A percentile compares a stretch with the other conserved stretches of the same genome.
These are phyloP conservation scores for Ophiostoma australiae DNA, from an alignment of 2,329 filamentous ascomycete genomes.

Conservation along the genomic window DNA sequence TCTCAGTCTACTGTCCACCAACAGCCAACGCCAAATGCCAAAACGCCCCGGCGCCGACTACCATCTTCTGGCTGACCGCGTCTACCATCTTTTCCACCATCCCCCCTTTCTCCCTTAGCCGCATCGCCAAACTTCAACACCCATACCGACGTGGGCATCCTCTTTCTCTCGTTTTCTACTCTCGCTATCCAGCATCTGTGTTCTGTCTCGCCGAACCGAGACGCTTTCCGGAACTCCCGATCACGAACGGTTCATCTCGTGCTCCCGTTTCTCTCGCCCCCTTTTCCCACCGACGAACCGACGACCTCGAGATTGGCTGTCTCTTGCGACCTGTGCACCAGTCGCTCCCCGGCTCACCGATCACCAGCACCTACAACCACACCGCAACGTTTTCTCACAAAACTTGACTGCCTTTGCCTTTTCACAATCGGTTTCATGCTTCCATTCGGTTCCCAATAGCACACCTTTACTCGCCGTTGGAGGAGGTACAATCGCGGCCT, in stretches of 20 bases:
- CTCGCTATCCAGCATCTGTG: neutral
- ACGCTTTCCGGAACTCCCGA: slow-evolving; percentile 13
- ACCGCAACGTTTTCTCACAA: neutral
- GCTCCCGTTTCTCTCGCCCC: neutral
- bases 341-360: neutral
- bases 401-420: too few species aligned
- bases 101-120: neutral
- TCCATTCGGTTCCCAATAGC: neutral
- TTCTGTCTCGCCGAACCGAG: slow-evolving; percentile 17
- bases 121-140: slow-evolving; percentile 15
- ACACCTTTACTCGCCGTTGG: neutral
- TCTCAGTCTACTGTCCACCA: neutral
- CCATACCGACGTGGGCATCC: slow-evolving; percentile 11
- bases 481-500: slow-evolving; percentile 12
- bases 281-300: slow-evolving; percentile 6
- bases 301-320: slow-evolving; percentile 6
- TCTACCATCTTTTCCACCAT: slow-evolving; percentile 20
- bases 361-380: neutral
- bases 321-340: slow-evolving; percentile 3
- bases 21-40: slow-evolving; percentile 9
- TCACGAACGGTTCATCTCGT: neutral
- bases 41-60: slow-evolving; percentile 18
- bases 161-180: slow-evolving; percentile 17
- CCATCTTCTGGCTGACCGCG: slow-evolving; percentile 18
- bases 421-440: slow-evolving; percentile 14